Evolutionary conservation across 768 basidiomycete genomes (phyloP).

Genomic region (Hygrophoropsis aurantiaca): DNA sequence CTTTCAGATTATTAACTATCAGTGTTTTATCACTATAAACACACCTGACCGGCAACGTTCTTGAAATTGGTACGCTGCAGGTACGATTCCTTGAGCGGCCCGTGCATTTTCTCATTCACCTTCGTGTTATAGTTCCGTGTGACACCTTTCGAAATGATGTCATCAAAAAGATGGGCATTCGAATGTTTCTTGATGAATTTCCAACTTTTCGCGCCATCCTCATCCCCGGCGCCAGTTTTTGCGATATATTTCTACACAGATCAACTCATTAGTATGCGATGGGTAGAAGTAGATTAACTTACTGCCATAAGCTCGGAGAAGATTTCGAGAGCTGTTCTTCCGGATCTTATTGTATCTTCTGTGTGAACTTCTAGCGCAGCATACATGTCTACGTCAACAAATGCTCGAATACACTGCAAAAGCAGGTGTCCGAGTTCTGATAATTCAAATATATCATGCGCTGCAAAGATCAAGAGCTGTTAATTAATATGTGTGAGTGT

Average conservation of each 20-base stretch:
- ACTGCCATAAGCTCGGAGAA: slow-evolving; percentile 23
- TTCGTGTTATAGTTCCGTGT: slow-evolving; percentile 31
- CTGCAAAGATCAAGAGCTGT: slow-evolving; percentile 28
- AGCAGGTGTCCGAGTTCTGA: slow-evolving; percentile 20
- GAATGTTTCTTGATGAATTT: slow-evolving; percentile 37
- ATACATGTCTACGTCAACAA: slow-evolving; percentile 30
- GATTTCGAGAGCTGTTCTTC: slow-evolving; percentile 11
- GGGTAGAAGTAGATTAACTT: not conserved
- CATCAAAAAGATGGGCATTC: slow-evolving; percentile 30
- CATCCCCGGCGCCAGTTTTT: not conserved
- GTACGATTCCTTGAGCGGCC: slow-evolving; percentile 27
- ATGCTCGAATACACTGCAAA: slow-evolving; percentile 27
- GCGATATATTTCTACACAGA: not conserved
- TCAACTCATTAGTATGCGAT: not conserved
- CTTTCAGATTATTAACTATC: no score
- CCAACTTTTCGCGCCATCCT: slow-evolving; percentile 25
- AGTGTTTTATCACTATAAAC: no score
- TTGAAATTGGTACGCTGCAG: slow-evolving; percentile 31
- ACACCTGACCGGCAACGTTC: slow-evolving; percentile 31
- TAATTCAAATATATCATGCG: slow-evolving; percentile 22
- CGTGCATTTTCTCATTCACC: slow-evolving; percentile 31
- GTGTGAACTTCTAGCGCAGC: slow-evolving; percentile 31
- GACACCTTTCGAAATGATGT: slow-evolving; percentile 33
- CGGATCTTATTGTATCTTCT: slow-evolving; percentile 19
- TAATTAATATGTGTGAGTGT: not conserved